Conservation (phyloP, 805 yeast species). For the Schwanniomyces vanrijiae region DNA sequence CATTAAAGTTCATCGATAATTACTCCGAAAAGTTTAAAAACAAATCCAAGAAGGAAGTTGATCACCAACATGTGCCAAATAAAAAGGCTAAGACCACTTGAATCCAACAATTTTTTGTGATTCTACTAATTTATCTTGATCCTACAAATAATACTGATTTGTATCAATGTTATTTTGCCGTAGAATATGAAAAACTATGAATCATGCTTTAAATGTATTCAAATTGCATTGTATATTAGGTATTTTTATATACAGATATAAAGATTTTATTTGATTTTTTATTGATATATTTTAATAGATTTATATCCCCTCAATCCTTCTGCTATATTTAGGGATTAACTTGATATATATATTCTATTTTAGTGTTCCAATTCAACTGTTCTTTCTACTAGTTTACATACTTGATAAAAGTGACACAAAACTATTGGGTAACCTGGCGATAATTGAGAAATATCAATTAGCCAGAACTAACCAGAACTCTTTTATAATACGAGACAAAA, state of each 20-base stretch:
- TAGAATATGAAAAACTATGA: neutral
- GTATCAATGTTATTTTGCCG: neutral
- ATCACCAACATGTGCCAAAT: conserved; percentile 1
- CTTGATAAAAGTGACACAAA: neutral
- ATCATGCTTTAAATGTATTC: neutral
- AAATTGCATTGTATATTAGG: conserved; percentile 1
- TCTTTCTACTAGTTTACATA: neutral
- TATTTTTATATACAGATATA: neutral
- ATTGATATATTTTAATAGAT: neutral
- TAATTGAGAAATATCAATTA: neutral
- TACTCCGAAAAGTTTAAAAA: conserved; percentile 16
- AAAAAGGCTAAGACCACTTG: neutral
- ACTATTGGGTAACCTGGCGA: neutral
- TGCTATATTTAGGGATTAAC: neutral
- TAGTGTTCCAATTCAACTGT: too few species aligned
- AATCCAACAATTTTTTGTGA: too few species aligned
- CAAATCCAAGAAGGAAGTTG: neutral
- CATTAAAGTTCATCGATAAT: conserved; percentile 44
- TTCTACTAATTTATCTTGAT: too few species aligned
- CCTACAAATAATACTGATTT: neutral
- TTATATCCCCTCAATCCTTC: neutral
- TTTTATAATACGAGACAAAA: too few species aligned
- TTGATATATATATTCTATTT: too few species aligned
- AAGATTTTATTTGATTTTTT: neutral
- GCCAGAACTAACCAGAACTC: neutral